These are phyloP conservation scores for Cynara cardunculus DNA, from an alignment of 129 eudicot species.

Conservation along the genomic window DNA sequence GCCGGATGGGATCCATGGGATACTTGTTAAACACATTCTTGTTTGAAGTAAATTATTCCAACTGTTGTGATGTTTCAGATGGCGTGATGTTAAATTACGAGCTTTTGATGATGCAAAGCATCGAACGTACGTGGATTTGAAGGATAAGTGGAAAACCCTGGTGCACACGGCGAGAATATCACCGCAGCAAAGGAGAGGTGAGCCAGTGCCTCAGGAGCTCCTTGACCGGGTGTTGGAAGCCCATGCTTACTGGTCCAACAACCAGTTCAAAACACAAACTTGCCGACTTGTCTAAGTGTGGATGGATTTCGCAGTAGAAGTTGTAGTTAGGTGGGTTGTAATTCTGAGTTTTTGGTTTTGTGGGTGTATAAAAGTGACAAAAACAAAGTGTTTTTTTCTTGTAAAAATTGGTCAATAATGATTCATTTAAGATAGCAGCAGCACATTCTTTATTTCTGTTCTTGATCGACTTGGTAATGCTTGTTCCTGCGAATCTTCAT, in stretches of 20 bases:
- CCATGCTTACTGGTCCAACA: slow-evolving; percentile 91
- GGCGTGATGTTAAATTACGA: slow-evolving; percentile 94
- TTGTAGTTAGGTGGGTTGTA: neutral
- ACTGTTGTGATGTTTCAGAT: slow-evolving; percentile 47
- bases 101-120: slow-evolving; percentile 96
- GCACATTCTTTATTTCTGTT: neutral
- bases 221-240: slow-evolving; percentile 82
- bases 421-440: neutral
- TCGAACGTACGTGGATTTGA: slow-evolving; percentile 94
- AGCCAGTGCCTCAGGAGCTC: slow-evolving; percentile 98
- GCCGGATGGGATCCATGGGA: too few relatives aligned
- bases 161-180: slow-evolving; percentile 95
- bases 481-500: neutral
- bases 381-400: neutral
- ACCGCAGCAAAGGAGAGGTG: slow-evolving; percentile 98
- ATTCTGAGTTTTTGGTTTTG: neutral
- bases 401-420: neutral
- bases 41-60: too few relatives aligned
- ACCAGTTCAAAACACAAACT: slow-evolving; percentile 61
- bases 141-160: slow-evolving; percentile 99
- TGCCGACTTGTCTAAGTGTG: slow-evolving; percentile 50
- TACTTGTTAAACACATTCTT: too few relatives aligned
- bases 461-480: neutral
- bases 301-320: neutral
- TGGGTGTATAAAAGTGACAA: neutral